Conservation (phyloP, 2,329 filamentous ascomycete species). For the Botrytis porri region DNA sequence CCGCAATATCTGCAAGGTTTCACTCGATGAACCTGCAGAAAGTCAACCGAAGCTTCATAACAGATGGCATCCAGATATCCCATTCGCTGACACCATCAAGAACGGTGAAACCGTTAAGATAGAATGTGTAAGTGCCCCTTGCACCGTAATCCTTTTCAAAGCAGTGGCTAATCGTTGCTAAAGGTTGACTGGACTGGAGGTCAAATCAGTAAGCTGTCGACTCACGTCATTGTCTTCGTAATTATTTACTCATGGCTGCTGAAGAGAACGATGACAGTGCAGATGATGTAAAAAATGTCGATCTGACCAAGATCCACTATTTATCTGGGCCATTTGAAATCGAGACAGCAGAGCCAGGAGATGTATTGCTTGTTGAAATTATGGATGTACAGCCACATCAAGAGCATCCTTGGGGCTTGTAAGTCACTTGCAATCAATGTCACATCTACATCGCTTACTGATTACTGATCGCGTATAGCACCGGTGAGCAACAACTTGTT, state of each 20-base stretch:
- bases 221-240: background rate
- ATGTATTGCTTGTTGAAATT: constrained; percentile 77
- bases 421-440: constrained; percentile 48
- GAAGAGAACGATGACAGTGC: constrained; percentile 77
- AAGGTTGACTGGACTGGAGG: constrained; percentile 58
- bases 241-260: background rate
- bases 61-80: constrained; percentile 90
- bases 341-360: constrained; percentile 78
- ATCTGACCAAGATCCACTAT: constrained; percentile 82
- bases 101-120: constrained; percentile 89
- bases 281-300: constrained; percentile 82
- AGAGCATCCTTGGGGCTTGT: constrained; percentile 90
- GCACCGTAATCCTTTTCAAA: constrained; percentile 6
- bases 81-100: constrained; percentile 68
- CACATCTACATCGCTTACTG: background rate
- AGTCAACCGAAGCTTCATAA: constrained; percentile 75
- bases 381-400: constrained; percentile 89
- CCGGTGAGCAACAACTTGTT: background rate
- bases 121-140: constrained; percentile 58
- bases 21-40: constrained; percentile 66
- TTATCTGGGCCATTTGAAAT: constrained; percentile 87
- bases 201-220: constrained; percentile 66
- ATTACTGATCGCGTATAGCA: background rate
- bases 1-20: constrained; percentile 70
- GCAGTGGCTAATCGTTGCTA: constrained; percentile 1